Evolutionary conservation across 805 yeast genomes (phyloP).

Genomic region (Spencermartinsiella europaea): DNA sequence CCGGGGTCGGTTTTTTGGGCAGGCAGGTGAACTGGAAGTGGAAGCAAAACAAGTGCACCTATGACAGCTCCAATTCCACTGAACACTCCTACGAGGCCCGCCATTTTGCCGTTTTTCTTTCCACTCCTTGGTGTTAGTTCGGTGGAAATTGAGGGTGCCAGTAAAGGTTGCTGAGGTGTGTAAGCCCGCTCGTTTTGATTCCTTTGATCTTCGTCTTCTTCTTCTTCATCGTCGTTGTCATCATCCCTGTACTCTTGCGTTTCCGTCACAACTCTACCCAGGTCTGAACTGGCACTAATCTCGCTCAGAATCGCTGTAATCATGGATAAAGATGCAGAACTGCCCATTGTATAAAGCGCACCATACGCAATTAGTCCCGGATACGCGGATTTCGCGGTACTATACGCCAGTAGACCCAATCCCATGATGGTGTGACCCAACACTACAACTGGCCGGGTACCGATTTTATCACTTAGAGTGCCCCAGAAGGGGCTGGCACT

Average conservation of each 20-base stretch:
- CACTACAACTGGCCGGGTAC: slow-evolving; percentile 48
- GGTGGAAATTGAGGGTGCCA: background rate
- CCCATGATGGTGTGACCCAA: slow-evolving; percentile 47
- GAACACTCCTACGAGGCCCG: slow-evolving; percentile 57
- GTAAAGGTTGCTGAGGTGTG: no score
- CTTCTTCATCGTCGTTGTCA: slow-evolving; percentile 15
- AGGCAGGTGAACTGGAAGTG: slow-evolving; percentile 51
- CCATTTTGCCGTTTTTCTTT: slow-evolving; percentile 47
- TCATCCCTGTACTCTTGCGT: slow-evolving; percentile 14
- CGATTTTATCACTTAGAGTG: slow-evolving; percentile 55
- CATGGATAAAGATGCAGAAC: slow-evolving; percentile 49
- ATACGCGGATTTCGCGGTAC: slow-evolving; percentile 40
- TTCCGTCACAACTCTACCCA: slow-evolving; percentile 12
- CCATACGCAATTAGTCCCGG: slow-evolving; percentile 51
- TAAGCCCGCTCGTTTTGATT: background rate
- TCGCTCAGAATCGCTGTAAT: slow-evolving; percentile 57
- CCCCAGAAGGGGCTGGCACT: slow-evolving; percentile 58
- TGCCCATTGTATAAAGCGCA: slow-evolving; percentile 57
- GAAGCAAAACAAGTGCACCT: slow-evolving; percentile 49
- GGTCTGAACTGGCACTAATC: slow-evolving; percentile 37
- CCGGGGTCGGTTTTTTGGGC: slow-evolving; percentile 36
- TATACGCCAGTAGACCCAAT: slow-evolving; percentile 45
- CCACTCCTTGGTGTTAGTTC: slow-evolving; percentile 16
- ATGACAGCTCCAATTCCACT: slow-evolving; percentile 67
- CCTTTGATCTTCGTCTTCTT: background rate